These are phyloP conservation scores for Stellera chamaejasme DNA, from an alignment of 345 rosid species.

Conservation along the genomic window DNA sequence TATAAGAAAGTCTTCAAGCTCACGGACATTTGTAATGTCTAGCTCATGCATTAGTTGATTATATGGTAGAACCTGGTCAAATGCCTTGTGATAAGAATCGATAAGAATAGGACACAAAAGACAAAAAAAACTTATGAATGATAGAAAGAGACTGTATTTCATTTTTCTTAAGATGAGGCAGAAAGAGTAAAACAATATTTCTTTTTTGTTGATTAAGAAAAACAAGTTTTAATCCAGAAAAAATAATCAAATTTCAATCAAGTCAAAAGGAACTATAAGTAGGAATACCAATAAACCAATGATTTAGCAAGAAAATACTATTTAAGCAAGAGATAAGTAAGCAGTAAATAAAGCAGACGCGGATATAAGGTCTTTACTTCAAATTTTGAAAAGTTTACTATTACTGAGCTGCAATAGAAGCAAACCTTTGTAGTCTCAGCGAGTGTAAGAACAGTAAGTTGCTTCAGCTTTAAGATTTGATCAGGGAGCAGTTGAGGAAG, in stretches of 20 bases:
- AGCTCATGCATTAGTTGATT: slow-evolving; percentile 81
- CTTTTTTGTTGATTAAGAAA: not conserved
- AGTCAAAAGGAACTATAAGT: not conserved
- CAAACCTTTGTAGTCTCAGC: slow-evolving; percentile 85
- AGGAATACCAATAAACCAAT: not conserved
- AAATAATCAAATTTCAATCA: not conserved
- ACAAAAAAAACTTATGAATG: not conserved
- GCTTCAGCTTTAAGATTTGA: slow-evolving; percentile 85
- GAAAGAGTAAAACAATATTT: not conserved
- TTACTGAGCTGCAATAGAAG: not conserved
- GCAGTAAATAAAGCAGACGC: slow-evolving; percentile 1
- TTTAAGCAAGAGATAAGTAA: not conserved
- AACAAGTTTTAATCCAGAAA: not conserved
- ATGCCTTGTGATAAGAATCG: slow-evolving; percentile 8
- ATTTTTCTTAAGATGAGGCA: not conserved
- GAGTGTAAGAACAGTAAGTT: slow-evolving; percentile 88
- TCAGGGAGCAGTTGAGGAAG: slow-evolving; percentile 64
- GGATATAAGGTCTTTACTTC: not conserved
- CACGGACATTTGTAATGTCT: slow-evolving; percentile 87
- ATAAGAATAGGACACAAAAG: slow-evolving; percentile 7
- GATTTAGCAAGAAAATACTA: not conserved
- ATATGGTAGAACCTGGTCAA: slow-evolving; percentile 68
- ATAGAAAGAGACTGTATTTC: not conserved
- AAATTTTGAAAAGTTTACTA: not conserved
- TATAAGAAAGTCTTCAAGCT: slow-evolving; percentile 97